Base-by-base conservation (phyloP, 192 early-diverging fungal genomes). In the Funneliformis mosseae region DNA sequence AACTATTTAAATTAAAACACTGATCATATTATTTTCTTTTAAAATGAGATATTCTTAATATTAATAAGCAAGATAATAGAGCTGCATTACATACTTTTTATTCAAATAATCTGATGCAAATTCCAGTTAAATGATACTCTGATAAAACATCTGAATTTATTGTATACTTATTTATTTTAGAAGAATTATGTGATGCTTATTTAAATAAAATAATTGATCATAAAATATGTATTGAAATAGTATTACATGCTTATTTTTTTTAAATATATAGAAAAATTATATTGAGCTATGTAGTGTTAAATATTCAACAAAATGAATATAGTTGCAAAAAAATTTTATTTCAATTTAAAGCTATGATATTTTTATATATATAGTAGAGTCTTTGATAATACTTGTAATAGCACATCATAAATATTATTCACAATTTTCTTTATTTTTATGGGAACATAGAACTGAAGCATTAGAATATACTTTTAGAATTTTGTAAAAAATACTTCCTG, bases 281-380 rank as follows among this genome's bases (percentile, higher is more conserved):
- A 18, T 59, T 59, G 50, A 59, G 4, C 4, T 1, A 3, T 59
- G 50, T 59, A 59, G 50, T 18, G 4, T 59, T 59, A 1, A 59
- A 16, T 59, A 59, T 59, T 59, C 4, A 59, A 59, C 10, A 18
- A 62, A 23, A 23, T 62, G 61, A n/a, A 21, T 62, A 62, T 62
- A 62, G 21, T 62, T 62, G 23, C 21, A 62, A 25, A 62, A 62
- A 62, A 62, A 25, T 0, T 62, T 62, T 62, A 62, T 62, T 25
- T 62, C 61, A 62, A 62, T 62, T 25, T 21, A 62, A 59, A 59
- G 61, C 23, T 62, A 62, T 62, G 61, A 62, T 62, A 62, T 62
- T 62, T 62, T 62, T 62, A 62, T 62, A 23, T 23, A 21, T 8
- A 62, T 62, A 21, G 0, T 8, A 62, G 61, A 62, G 8, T 62